Evolutionary conservation across 2,329 filamentous ascomycete species (phyloP).

Genomic region (Claviceps digitariae): DNA sequence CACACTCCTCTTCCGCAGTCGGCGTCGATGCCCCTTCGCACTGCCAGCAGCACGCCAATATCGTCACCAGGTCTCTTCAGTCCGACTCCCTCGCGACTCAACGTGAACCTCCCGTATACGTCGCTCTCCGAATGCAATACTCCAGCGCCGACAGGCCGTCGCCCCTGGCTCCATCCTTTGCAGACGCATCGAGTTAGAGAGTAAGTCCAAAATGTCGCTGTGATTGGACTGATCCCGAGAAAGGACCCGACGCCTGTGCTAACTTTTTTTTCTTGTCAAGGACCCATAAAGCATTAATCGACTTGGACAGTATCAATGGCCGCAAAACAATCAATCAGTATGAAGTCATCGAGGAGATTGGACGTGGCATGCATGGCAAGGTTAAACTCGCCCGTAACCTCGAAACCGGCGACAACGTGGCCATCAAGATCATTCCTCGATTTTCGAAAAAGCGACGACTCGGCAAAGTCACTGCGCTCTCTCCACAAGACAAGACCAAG

Average conservation of each 20-base stretch:
- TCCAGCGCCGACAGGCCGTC: constrained; percentile 33
- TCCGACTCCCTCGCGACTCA: constrained; percentile 30
- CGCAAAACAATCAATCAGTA: constrained; percentile 97
- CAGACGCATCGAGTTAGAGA: constrained; percentile 65
- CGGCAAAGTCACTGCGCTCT: constrained; percentile 60
- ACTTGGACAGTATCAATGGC: constrained; percentile 76
- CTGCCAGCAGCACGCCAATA: constrained; percentile 41
- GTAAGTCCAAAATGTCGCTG: constrained; percentile 33
- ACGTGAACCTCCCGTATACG: constrained; percentile 22
- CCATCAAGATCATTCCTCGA: constrained; percentile 96
- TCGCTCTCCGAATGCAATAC: constrained; percentile 41
- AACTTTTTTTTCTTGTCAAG: constrained; percentile 23
- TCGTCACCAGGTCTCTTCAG: constrained; percentile 51
- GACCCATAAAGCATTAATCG: constrained; percentile 83
- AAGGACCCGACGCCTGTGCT: not conserved
- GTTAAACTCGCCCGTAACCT: constrained; percentile 86
- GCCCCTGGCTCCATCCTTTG: constrained; percentile 55
- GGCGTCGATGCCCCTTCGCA: constrained; percentile 30
- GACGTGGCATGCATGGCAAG: constrained; percentile 91
- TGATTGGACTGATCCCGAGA: not conserved
- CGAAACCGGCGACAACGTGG: constrained; percentile 63
- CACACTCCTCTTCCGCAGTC: constrained; percentile 21
- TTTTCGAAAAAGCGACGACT: constrained; percentile 87
- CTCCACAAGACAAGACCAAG: constrained; percentile 69
- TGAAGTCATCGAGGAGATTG: constrained; percentile 91